Base-by-base conservation (phyloP, 129 eudicot species). In the Artemisia tridentata region DNA sequence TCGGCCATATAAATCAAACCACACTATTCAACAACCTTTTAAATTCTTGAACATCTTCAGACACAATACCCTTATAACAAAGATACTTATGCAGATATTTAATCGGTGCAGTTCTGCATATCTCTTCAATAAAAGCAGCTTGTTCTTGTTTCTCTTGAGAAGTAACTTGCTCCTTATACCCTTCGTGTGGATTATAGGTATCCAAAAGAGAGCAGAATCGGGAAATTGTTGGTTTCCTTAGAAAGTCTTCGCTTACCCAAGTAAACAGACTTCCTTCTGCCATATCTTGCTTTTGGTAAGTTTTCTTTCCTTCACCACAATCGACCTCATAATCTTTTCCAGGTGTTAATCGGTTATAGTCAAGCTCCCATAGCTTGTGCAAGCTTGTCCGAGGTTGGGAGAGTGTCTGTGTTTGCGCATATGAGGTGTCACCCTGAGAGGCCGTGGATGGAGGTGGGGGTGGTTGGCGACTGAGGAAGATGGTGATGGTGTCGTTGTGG, bases 301-400 rank as follows among this genome's bases (percentile, higher is more conserved):
- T 84, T 78, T 86, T 95, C 34, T 90, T 95, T 11, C 99, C 99
- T 70, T 95, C 96, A 27, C 97, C 97, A 53, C 95, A 84, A 68
- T 95, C 99, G 19, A 95, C 85, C 67, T 90, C 80, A 59, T 95
- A 95, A 68, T 95, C 97, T 63, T 73, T 82, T n/a, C 91, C 96
- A 2, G 99, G 99, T 58, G 65, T 76, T 79, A 95, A 79, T 5
- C 97, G 99, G 80, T 88, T 95, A 11, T 71, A 64, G 68, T 95
- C 99, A 45, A 95, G 93, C 63, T 88, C 93, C 99, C 99, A 95
- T 48, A 95, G 93, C 79, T 86, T 95, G 66, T 73, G 79, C 96
- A 85, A 31, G 99, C 99, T 85, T 57, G 72, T 19, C 81, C 71
- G 21, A 90, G 83, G 80, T 95, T n/a, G n/a, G n/a, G n/a, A n/a